Conservation (phyloP, 352 stramenopile species). For the Phytopythium montanum region DNA sequence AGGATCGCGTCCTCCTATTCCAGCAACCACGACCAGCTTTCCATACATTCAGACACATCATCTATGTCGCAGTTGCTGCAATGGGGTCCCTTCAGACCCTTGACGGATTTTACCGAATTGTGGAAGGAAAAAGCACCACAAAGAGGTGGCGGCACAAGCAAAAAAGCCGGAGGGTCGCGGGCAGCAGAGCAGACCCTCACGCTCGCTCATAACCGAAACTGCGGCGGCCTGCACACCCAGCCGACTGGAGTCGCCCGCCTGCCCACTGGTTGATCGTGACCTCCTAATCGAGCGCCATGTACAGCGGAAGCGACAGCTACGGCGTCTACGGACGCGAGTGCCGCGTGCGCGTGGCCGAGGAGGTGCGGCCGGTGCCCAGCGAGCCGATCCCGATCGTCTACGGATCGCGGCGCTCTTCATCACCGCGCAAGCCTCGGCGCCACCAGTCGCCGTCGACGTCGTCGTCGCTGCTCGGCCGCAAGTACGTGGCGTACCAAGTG, state of each 20-base stretch:
- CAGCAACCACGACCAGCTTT: no score
- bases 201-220: not conserved
- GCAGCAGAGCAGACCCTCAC: not conserved
- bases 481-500: constrained; percentile 29
- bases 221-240: not conserved
- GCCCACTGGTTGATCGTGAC: no score
- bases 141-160: not conserved
- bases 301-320: no score
- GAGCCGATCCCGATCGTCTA: constrained; percentile 10
- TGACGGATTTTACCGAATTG: not conserved
- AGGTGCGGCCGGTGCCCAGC: constrained; percentile 21
- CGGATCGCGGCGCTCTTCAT: not conserved
- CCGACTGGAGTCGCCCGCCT: no score
- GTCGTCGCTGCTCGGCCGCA: constrained; percentile 13
- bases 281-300: no score
- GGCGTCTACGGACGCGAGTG: not conserved
- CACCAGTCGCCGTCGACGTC: constrained; percentile 4
- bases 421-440: not conserved
- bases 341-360: constrained; percentile 21
- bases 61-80: not conserved
- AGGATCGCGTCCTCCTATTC: not conserved
- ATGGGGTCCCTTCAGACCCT: constrained; percentile 2
- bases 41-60: not conserved
- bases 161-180: not conserved
- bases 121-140: constrained; percentile 1